Conservation (phyloP, 768 basidiomycete genomes). For the Boletus rex-veris region DNA sequence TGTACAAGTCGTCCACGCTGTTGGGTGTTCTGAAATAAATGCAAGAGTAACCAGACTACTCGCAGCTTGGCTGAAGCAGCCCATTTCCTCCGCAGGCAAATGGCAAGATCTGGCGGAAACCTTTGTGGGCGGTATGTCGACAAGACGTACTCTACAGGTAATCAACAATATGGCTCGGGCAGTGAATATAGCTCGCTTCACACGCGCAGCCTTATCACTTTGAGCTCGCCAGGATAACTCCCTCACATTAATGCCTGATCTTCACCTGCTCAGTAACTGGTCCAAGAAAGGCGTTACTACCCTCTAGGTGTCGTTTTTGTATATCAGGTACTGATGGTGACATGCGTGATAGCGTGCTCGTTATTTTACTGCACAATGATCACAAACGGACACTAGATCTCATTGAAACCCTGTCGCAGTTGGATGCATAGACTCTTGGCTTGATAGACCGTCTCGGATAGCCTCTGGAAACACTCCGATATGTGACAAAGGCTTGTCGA, state of each 20-base stretch:
- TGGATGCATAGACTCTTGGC: neutral
- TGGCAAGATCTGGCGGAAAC: constrained; percentile 47
- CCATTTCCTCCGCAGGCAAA: constrained; percentile 53
- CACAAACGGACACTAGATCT: constrained; percentile 65
- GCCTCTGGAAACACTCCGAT: too few relatives aligned
- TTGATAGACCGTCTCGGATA: neutral
- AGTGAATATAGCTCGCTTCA: neutral
- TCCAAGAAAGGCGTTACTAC: constrained; percentile 82
- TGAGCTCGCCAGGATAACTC: constrained; percentile 63
- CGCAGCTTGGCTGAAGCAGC: constrained; percentile 93
- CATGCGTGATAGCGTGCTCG: neutral
- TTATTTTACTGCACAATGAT: neutral
- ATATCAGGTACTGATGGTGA: constrained; percentile 86
- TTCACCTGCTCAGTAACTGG: constrained; percentile 86
- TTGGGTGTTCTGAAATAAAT: constrained; percentile 91
- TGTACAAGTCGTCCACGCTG: constrained; percentile 80
- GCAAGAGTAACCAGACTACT: constrained; percentile 91
- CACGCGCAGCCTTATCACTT: neutral
- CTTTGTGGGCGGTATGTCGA: constrained; percentile 75
- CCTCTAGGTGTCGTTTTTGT: constrained; percentile 91
- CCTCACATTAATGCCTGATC: constrained; percentile 89
- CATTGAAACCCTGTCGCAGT: constrained; percentile 47
- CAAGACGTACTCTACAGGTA: constrained; percentile 73
- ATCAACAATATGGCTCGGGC: neutral
- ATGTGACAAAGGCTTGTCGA: too few relatives aligned